Conservation (phyloP, 768 basidiomycete genomes). For the Suillus discolor region DNA sequence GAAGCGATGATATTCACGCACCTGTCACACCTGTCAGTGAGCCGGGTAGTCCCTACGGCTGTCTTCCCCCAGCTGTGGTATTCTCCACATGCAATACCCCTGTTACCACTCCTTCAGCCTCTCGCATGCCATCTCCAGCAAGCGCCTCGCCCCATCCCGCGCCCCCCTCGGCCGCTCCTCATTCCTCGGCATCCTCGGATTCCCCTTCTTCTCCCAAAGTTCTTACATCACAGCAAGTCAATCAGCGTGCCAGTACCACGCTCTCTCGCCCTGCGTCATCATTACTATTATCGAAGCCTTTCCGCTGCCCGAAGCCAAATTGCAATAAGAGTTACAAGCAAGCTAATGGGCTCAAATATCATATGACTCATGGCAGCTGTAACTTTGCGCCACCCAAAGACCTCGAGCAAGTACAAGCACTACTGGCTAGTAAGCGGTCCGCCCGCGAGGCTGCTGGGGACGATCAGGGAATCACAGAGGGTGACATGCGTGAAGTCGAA, state of each 20-base stretch:
- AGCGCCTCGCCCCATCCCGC: constrained; percentile 23
- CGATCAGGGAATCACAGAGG: constrained; percentile 50
- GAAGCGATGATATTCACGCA: constrained; percentile 29
- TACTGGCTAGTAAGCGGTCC: constrained; percentile 54
- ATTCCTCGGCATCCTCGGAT: constrained; percentile 28
- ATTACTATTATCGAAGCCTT: constrained; percentile 79
- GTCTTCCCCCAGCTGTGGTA: constrained; percentile 68
- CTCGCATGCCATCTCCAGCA: constrained; percentile 41
- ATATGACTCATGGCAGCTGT: constrained; percentile 91
- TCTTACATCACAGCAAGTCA: constrained; percentile 27
- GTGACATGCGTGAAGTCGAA: constrained; percentile 72
- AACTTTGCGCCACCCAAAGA: constrained; percentile 92
- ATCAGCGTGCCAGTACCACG: constrained; percentile 44
- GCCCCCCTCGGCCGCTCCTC: constrained; percentile 15
- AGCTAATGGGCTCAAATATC: constrained; percentile 93
- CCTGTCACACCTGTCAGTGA: constrained; percentile 33
- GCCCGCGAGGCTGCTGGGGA: constrained; percentile 44
- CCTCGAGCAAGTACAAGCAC: constrained; percentile 71
- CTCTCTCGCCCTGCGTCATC: constrained; percentile 56
- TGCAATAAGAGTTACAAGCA: constrained; percentile 98
- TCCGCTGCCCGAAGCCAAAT: constrained; percentile 91
- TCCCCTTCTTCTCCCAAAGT: constrained; percentile 26
- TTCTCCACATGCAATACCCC: constrained; percentile 54
- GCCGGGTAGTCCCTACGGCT: constrained; percentile 39
- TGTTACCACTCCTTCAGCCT: constrained; percentile 48